Evolutionary conservation across 2,329 filamentous ascomycete species (phyloP), one percentile per base, ranked within the genome.

Genomic region (Metarhizium rileyi): DNA sequence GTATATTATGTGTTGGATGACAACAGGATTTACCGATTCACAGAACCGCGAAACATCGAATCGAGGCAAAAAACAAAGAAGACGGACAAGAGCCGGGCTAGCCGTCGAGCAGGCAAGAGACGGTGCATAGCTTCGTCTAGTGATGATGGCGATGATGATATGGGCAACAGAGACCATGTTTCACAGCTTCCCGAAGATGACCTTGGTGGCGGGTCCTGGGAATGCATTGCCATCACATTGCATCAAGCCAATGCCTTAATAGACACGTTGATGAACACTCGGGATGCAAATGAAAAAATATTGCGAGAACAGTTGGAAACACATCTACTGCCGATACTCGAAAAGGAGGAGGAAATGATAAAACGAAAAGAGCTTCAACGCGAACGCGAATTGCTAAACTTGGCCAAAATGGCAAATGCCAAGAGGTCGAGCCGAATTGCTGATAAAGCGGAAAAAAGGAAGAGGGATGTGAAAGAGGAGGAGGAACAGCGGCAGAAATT

Each of bases 371-470:
- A 85, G 46, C 59, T 72, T 3, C 78, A 82, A 53, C 74, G 85
- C 58, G 81, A 94, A 63, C 87, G 84, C 54, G 91, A 97, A 60
- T 68, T 95, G 22, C 73, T 89, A 47, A 89, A 83, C 57, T 67
- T 95, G 56, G 84, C 91, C 58, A 91, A 93, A 63, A 78, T 97
- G 69, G 89, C 89, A n/a, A 87, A 85, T 50, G 91, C 93, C 4
- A 98, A 98, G 70, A 77, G 93, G 54, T 98, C 93, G 1, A 95
- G 88, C 60, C 82, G 93, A 54, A 81, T 98, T 56, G 90, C 91
- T 18, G 78, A 79, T 55, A 94, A 89, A 62, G 72, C 82, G 30
- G 90, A 96, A 62, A 84, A 81, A 55, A 86, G 90, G 60, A 84
- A 81, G 57, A 75, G 85, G 53, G 83, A 91, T 44, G 83, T 88